Evolutionary conservation across 1,139 yeast species (phyloP).

Genomic region (Candida sanyaensis): DNA sequence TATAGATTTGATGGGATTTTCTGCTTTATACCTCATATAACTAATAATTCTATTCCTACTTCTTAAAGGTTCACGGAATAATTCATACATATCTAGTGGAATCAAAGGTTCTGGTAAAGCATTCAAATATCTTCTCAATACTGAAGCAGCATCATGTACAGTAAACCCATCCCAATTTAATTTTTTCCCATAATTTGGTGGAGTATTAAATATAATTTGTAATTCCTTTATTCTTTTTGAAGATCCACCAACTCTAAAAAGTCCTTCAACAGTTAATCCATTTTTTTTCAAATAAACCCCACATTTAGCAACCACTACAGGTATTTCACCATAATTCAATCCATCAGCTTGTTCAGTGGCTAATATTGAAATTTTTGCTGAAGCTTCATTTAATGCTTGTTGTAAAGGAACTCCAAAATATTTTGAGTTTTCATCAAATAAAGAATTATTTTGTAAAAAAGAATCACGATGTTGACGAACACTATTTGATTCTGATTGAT

Average conservation of each 20-base stretch:
- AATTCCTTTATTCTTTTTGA: constrained; percentile 84
- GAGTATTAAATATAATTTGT: constrained; percentile 78
- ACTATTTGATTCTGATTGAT: constrained; percentile 33
- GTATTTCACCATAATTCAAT: constrained; percentile 73
- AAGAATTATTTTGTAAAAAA: constrained; percentile 47
- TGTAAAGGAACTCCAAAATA: constrained; percentile 87
- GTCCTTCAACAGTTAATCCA: constrained; percentile 81
- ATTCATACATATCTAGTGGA: constrained; percentile 75
- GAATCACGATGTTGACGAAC: constrained; percentile 60
- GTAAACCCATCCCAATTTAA: constrained; percentile 90
- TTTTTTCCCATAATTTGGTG: constrained; percentile 88
- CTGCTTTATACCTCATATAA: constrained; percentile 60
- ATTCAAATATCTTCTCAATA: constrained; percentile 81
- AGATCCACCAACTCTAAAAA: constrained; percentile 91
- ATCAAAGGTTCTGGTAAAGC: constrained; percentile 91
- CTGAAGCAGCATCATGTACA: constrained; percentile 97
- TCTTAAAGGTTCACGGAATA: constrained; percentile 76
- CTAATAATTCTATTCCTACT: constrained; percentile 60
- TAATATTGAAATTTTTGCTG: constrained; percentile 70
- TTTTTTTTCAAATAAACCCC: constrained; percentile 82
- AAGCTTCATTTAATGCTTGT: constrained; percentile 71
- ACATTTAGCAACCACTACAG: constrained; percentile 93
- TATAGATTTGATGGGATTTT: constrained; percentile 32
- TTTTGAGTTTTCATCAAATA: constrained; percentile 49
- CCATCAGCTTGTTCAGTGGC: constrained; percentile 20